phyloP scores from a whole-genome alignment of 2,329 filamentous ascomycete species.

The Cytospora schulzeri region DNA sequence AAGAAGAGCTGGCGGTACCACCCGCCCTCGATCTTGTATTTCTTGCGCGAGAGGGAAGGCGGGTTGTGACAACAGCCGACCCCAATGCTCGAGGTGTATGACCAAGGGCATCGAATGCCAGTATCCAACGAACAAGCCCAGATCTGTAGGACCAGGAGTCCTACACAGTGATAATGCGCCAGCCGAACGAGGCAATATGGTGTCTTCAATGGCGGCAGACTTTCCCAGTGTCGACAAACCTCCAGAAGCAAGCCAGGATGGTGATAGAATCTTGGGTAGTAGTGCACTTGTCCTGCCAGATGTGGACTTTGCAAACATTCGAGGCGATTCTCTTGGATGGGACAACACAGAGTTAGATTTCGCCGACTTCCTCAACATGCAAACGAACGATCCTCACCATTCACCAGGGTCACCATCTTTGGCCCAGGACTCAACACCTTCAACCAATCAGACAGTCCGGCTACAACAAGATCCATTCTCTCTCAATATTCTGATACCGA shows the following conservation, averaged over 20 bases:
- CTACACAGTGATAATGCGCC: too few species aligned
- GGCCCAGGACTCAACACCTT: neutral
- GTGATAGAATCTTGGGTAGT: neutral
- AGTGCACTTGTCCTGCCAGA: neutral
- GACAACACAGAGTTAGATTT: neutral
- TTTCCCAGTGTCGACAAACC: neutral
- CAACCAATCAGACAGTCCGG: neutral
- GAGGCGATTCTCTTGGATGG: neutral
- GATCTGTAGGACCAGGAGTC: too few species aligned
- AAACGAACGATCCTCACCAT: neutral
- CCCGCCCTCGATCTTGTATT: neutral
- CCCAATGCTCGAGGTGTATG: neutral
- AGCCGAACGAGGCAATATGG: neutral
- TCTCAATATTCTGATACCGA: neutral
- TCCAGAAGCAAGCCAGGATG: neutral
- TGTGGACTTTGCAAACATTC: neutral
- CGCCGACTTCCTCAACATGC: neutral
- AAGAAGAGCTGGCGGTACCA: neutral
- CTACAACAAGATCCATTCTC: neutral
- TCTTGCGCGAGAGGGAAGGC: neutral
- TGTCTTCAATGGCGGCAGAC: neutral
- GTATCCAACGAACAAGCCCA: neutral
- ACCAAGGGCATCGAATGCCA: neutral
- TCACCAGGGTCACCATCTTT: neutral
- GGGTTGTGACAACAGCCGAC: neutral